phyloP scores from a whole-genome alignment of 1,284 basidiomycete species.

The Fomes fomentarius region DNA sequence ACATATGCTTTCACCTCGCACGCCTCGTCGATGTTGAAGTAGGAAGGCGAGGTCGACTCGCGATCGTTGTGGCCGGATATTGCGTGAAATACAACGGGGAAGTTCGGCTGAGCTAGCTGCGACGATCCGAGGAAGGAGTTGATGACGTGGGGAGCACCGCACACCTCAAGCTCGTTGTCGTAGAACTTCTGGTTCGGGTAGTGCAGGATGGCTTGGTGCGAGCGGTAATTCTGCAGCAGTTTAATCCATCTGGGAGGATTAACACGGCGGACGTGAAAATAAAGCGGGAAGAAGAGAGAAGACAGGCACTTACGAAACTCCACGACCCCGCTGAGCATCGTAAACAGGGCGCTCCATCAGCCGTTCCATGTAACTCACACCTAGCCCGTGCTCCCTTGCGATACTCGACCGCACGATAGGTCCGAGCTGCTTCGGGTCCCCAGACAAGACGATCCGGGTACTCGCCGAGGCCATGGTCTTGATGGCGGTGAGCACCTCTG shows the following conservation, averaged over 20 bases:
- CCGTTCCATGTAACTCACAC: conserved; percentile 52
- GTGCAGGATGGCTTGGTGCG: conserved; percentile 55
- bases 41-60: conserved; percentile 47
- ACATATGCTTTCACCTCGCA: conserved; percentile 45
- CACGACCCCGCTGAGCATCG: conserved; percentile 32
- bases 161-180: conserved; percentile 47
- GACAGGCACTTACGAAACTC: conserved; percentile 3
- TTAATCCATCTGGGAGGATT: conserved; percentile 45
- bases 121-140: conserved; percentile 38
- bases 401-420: conserved; percentile 53
- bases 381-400: conserved; percentile 48
- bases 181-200: conserved; percentile 66
- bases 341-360: conserved; percentile 54
- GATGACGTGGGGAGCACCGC: conserved; percentile 41
- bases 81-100: conserved; percentile 52
- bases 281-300: conserved; percentile 21
- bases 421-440: conserved; percentile 62
- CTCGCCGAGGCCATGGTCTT: conserved; percentile 45
- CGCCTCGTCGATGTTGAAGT: conserved; percentile 49
- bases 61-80: conserved; percentile 45
- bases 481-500: conserved; percentile 57
- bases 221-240: conserved; percentile 60
- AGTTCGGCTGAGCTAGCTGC: conserved; percentile 38
- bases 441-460: conserved; percentile 55
- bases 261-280: too few relatives aligned